A percentile compares a stretch with the other conserved stretches of the same genome.
These are phyloP conservation scores for Vitis amurensis DNA, from an alignment of 164 flowering plant species.

Conservation along the genomic window DNA sequence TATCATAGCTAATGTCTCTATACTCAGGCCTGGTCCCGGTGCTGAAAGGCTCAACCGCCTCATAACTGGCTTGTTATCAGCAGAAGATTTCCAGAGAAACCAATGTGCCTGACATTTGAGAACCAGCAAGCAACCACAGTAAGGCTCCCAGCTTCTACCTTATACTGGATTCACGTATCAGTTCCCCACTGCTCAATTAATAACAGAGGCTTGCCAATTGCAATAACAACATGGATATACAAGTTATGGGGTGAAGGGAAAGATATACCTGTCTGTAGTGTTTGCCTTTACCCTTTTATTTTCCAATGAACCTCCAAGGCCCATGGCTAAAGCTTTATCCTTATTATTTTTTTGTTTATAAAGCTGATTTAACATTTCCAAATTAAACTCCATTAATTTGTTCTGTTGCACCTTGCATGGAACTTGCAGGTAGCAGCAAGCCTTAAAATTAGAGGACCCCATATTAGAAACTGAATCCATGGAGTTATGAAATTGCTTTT, in stretches of 20 bases:
- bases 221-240: not conserved
- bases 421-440: no score
- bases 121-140: not conserved
- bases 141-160: not conserved
- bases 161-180: not conserved
- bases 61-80: constrained; percentile 48
- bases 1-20: constrained; percentile 23
- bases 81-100: constrained; percentile 42
- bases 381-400: no score
- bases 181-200: not conserved
- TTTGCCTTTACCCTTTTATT: not conserved
- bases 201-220: not conserved
- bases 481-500: no score
- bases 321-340: no score
- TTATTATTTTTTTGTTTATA: no score
- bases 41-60: constrained; percentile 63
- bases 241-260: not conserved
- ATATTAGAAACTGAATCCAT: no score
- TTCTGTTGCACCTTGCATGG: no score
- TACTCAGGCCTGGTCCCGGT: constrained; percentile 64
- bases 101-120: constrained; percentile 45
- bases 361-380: no score
- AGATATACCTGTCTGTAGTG: not conserved
- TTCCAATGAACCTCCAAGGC: no score
- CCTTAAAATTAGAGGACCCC: no score